Conservation (phyloP, 2,329 filamentous ascomycete species). For the Stachybotrys echinatus region DNA sequence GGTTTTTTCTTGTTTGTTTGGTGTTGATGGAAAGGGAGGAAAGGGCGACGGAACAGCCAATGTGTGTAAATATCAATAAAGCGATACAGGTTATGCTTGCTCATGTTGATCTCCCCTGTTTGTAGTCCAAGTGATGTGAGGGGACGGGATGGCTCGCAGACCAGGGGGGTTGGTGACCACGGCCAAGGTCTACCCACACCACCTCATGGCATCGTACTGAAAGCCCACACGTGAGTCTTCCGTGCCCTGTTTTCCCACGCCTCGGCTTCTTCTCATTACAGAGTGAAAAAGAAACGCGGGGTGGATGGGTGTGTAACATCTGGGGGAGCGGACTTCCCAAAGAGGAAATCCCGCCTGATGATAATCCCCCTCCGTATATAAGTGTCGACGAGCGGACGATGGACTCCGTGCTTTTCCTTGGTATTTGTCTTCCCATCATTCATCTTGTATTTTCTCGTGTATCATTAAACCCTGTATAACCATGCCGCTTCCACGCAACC, state of each 20-base stretch:
- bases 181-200: too few relatives aligned
- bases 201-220: too few relatives aligned
- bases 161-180: too few relatives aligned
- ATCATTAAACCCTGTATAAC: neutral
- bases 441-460: too few relatives aligned
- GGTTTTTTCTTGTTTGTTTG: too few relatives aligned
- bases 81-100: neutral
- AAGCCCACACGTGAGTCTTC: too few relatives aligned
- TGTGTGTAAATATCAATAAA: neutral
- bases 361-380: neutral
- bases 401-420: neutral
- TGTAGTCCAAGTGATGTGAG: neutral
- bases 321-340: conserved; percentile 27
- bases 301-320: conserved; percentile 6
- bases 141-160: neutral
- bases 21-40: neutral
- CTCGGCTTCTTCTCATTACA: too few relatives aligned
- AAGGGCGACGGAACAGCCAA: neutral
- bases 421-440: neutral
- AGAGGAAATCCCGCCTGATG: conserved; percentile 15
- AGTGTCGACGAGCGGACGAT: conserved; percentile 1
- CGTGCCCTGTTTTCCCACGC: too few relatives aligned
- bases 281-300: neutral
- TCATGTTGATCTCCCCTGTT: neutral
- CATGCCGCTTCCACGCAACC: neutral